phyloP scores from a whole-genome alignment of 2,329 filamentous ascomycete species.

The Monilinia laxa region DNA sequence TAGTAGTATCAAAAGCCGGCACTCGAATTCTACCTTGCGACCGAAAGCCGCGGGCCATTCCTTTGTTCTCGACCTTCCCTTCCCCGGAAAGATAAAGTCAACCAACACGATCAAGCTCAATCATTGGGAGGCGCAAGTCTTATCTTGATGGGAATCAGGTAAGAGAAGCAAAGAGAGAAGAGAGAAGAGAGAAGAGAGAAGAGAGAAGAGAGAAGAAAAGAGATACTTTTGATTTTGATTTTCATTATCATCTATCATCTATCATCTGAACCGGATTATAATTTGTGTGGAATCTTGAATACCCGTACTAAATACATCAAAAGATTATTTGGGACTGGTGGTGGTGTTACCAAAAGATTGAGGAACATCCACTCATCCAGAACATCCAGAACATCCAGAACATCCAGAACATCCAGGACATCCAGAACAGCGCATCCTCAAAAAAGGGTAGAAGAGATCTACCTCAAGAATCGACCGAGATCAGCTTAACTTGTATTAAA shows the following conservation, averaged over 20 bases:
- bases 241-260: neutral
- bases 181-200: too few relatives aligned
- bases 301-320: neutral
- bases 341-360: neutral
- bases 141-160: neutral
- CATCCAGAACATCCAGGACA: too few relatives aligned
- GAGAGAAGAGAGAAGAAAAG: too few relatives aligned
- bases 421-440: neutral
- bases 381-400: too few relatives aligned
- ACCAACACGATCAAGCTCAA: too few relatives aligned
- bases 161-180: neutral
- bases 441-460: neutral
- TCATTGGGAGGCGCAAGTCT: neutral
- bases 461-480: too few relatives aligned
- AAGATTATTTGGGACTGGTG: neutral
- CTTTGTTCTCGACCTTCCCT: constrained; percentile 16
- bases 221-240: neutral
- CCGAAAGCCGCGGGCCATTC: constrained; percentile 18
- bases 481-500: too few relatives aligned
- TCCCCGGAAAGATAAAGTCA: too few relatives aligned
- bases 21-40: constrained; percentile 8
- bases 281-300: neutral
- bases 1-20: neutral
- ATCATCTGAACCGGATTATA: neutral
- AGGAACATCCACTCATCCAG: neutral